Base-by-base conservation (phyloP, 345 rosid genomes). In the Murraya koenigii region DNA sequence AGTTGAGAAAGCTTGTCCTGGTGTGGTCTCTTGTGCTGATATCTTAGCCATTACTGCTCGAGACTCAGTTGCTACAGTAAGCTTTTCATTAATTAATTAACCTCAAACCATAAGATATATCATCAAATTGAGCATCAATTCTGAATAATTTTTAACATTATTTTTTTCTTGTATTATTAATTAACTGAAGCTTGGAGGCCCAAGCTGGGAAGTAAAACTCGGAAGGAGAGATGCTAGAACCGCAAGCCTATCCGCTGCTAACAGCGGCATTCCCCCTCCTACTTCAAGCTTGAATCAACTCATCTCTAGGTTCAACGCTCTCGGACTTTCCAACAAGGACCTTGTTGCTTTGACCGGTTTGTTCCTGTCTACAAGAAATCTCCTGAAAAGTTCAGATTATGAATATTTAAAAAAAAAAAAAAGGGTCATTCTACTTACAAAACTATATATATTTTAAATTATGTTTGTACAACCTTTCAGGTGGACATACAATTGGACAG, bases 1-100 rank as follows among this genome's bases (percentile, higher is more conserved):
- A 0, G 94, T 95, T 13, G 97, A 93, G 85, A 87, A 82, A 0
- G 92, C 75, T 15, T 95, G 98, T 81, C 95, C 97, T 0, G 93
- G 93, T 3, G 89, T 90, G 7, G 97, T 95, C 67, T 93, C 98
- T 2, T 95, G 97, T 47, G 98, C 98, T 38, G 98, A 95, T 79
- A 33, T 93, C 30, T 36, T 95, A 56, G 90, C 98, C 39, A 73
- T 93, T 76, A 84, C 97, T 55, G 90, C 97, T 47, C 83, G 93
- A 76, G 97, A 93, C 86, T 89, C 95, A 3, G 89, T 88, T 49
- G 77, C 49, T 20, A 39, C 39, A 1, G 98, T 90, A 84, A 88
- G 90, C 56, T 54, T 41, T 19, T 56, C 9, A 7, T 19, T 52
- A 15, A 2, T 0, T 38, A 22, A 8, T 1, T 39, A n/a, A 22